Base-by-base conservation (phyloP, 441 rosid genomes). In the Syzygium malaccense region DNA sequence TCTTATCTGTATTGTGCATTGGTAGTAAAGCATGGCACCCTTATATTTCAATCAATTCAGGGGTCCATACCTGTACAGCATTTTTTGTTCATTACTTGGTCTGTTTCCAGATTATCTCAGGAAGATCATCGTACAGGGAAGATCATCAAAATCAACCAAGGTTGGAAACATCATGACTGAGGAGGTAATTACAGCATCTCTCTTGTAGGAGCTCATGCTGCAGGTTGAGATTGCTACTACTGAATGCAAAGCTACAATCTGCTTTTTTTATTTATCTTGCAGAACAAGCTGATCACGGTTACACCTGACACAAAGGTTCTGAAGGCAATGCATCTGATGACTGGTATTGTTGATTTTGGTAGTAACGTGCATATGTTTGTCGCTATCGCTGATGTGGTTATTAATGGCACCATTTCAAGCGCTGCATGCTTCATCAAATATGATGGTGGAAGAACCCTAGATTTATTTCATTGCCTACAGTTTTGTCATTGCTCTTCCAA, bases 91-190 rank as follows among this genome's bases (percentile, higher is more conserved):
- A 75, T 75, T 75, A 37, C 48, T 60, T 91, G 79, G 55, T 78
- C 55, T 64, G 41, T 88, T 90, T 90, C 88, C 88, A 97, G 99
- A 96, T 93, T 97, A 97, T 86, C 94, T 97, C 78, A 87, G 99
- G 92, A 97, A 97, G 94, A 96, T 97, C 89, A 97, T 97, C 60
- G 96, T 96, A 68, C 99, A 97, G 90, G 99, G 99, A 88, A 95
- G 98, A 93, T 97, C 99, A 88, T 97, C 99, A 88, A 97, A 95
- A 91, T 96, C 98, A 13, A 97, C 99, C 7, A 97, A 96, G 93
- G 99, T 96, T 78, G 99, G 99, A 86, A 98, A 97, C 92, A 97
- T 96, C 89, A 97, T 97, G 99, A 97, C 99, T 75, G 99, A 97
- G 89, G 99, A 96, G 99, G 99, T 97, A 94, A 85, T 53, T 12